Base-by-base conservation (phyloP, 805 yeast species). In the Monosporozyma siamensis region DNA sequence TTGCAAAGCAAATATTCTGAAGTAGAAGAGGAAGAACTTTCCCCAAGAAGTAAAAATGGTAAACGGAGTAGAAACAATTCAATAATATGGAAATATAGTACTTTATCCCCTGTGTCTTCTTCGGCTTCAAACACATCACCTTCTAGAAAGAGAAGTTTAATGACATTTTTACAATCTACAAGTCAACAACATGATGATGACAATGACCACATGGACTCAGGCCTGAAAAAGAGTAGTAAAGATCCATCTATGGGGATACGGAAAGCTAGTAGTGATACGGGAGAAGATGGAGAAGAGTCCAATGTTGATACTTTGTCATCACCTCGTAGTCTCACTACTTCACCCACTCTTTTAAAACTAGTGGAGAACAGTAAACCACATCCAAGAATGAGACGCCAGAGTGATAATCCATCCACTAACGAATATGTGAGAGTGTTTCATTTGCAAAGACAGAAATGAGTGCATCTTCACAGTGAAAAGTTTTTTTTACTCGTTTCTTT, bases 291-390 rank as follows among this genome's bases (percentile, higher is more conserved):
- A 3, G 32, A 29, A n/a, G n/a, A n/a, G n/a, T n/a, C n/a, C n/a
- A n/a, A n/a, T n/a, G n/a, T n/a, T n/a, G n/a, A n/a, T n/a, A n/a
- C n/a, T n/a, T n/a, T n/a, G n/a, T n/a, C n/a, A n/a, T n/a, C n/a
- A n/a, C n/a, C n/a, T n/a, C n/a, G n/a, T n/a, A 29, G 20, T 12
- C 20, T 12, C 10, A 15, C 32, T 9, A 15, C 32, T 29, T 29
- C 32, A 6, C 32, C 32, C 12, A 18, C 22, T 3, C 26, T 40
- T 10, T 39, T 50, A 26, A 46, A 45, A 36, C 43, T 54, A 17
- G 61, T 57, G 3, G 63, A 58, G 38, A 52, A 51, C 39, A 52
- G 49, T 38, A 56, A 54, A 40, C 57, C 58, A n/a, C 62, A 58
- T 44, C 60, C 63, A 26, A 50, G 63, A 40, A 51, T 54, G 59